Evolutionary conservation across 495 filamentous ascomycete species (phyloP), one percentile per base, ranked within the genome.

Genomic region (Podospora appendiculata): DNA sequence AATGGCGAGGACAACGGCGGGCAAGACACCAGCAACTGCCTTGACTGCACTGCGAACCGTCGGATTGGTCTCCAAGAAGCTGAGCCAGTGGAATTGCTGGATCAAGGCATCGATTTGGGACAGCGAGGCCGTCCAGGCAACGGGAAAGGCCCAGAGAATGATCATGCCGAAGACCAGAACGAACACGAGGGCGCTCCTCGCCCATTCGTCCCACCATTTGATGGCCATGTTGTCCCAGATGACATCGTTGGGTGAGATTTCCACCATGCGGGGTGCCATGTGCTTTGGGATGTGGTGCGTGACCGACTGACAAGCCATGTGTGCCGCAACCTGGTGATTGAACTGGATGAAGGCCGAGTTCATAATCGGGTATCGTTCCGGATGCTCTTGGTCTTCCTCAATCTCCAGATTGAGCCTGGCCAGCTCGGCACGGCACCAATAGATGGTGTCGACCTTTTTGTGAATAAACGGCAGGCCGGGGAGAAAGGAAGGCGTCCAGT

Each of bases 341-440:
- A 98, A 98, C 65, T 98, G 93, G 50, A 98, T 90, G 61, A 98
- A 98, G 12, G 93, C 93, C 11, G 94, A 95, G 60, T 90, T 96
- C 92, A 98, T 95, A 49, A 92, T 72, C 2, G 93, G 94, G 54
- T 87, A 98, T 32, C 83, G 83, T 58, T 96, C 92, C 0, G 87
- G 88, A 34, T 90, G 77, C 57, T 84, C 74, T 61, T 98, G 94
- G 59, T 97, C 94, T 34, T 85, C 70, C 63, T 96, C 92, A 48
- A 98, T 96, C 69, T 97, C 94, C 48, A 91, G 50, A 59, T 97
- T 98, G 25, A 97, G 73, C 16, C 86, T 83, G 40, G 94, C 92
- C 14, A 98, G 67, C 65, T 96, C 89, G 57, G 83, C 83, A 16
- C 93, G 86, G 61, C 89, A 94, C 68, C 88, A 86, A 62, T 95